Conservation (phyloP, 2,329 filamentous ascomycete species). For the Plectosphaerella cucumerina region DNA sequence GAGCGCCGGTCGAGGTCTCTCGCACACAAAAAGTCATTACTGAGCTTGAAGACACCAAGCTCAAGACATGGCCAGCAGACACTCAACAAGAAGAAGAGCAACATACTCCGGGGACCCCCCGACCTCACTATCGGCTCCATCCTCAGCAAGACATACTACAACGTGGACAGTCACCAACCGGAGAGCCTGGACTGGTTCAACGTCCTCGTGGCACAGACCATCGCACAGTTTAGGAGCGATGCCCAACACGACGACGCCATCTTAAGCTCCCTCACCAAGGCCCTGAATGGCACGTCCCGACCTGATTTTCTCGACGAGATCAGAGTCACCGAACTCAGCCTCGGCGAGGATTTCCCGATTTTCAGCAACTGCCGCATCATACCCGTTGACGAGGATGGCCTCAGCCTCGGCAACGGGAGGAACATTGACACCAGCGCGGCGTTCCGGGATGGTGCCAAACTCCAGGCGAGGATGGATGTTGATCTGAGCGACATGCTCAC, state of each 20-base stretch:
- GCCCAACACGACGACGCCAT: slow-evolving; percentile 90
- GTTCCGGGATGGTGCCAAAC: slow-evolving; percentile 61
- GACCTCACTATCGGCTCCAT: slow-evolving; percentile 89
- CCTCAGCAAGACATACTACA: slow-evolving; percentile 95
- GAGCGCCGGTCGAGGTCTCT: slow-evolving; percentile 70
- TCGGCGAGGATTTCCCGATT: slow-evolving; percentile 97
- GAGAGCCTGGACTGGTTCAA: slow-evolving; percentile 99
- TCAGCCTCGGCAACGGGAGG: slow-evolving; percentile 47
- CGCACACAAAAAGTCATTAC: slow-evolving; percentile 70
- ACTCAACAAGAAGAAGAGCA: slow-evolving; percentile 63
- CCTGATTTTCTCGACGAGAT: slow-evolving; percentile 94
- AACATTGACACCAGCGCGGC: slow-evolving; percentile 49
- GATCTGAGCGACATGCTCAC: slow-evolving; percentile 96
- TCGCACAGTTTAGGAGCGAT: slow-evolving; percentile 90
- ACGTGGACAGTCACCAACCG: slow-evolving; percentile 89
- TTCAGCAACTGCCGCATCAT: slow-evolving; percentile 98
- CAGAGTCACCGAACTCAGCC: slow-evolving; percentile 83
- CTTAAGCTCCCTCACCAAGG: slow-evolving; percentile 74
- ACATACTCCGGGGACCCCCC: slow-evolving; percentile 67
- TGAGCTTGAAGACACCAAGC: slow-evolving; percentile 52
- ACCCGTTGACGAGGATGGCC: slow-evolving; percentile 76
- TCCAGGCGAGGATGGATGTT: slow-evolving; percentile 96
- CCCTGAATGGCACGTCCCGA: slow-evolving; percentile 80
- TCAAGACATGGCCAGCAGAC: slow-evolving; percentile 34
- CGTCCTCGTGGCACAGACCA: slow-evolving; percentile 91